Conservation (phyloP, 2,329 filamentous ascomycete species). For the Cercospora sojina region DNA sequence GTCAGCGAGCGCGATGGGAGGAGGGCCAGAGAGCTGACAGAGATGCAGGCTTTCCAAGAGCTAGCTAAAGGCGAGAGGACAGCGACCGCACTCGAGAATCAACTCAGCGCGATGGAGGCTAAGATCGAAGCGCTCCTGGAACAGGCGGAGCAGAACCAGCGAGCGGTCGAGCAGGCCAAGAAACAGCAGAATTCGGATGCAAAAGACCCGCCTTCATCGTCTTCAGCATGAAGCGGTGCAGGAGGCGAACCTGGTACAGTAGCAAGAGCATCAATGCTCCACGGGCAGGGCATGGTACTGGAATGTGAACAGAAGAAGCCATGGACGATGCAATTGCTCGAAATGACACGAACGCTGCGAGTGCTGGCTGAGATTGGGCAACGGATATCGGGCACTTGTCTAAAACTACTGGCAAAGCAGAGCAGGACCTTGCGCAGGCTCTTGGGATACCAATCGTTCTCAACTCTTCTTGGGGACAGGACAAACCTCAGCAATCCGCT, state of each 20-base stretch:
- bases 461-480: not conserved
- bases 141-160: conserved; percentile 47
- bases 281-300: not conserved
- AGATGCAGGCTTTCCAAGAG: conserved; percentile 50
- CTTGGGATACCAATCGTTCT: not conserved
- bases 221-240: not conserved
- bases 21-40: not conserved
- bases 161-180: conserved; percentile 29
- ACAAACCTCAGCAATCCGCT: not conserved
- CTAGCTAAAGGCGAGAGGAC: conserved; percentile 56
- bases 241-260: too few relatives aligned
- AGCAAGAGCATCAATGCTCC: too few relatives aligned
- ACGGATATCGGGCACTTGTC: not conserved
- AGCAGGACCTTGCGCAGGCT: not conserved
- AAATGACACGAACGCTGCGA: not conserved
- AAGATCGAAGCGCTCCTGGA: conserved; percentile 56
- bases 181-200: conserved; percentile 26
- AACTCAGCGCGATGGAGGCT: conserved; percentile 54
- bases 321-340: not conserved
- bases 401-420: not conserved
- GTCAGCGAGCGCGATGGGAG: not conserved
- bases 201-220: conserved; percentile 10
- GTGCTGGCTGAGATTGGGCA: not conserved
- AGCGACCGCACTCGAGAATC: conserved; percentile 55
- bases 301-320: not conserved